Conservation (phyloP, 108 stramenopile species). For the Parietichytrium sp. region DNA sequence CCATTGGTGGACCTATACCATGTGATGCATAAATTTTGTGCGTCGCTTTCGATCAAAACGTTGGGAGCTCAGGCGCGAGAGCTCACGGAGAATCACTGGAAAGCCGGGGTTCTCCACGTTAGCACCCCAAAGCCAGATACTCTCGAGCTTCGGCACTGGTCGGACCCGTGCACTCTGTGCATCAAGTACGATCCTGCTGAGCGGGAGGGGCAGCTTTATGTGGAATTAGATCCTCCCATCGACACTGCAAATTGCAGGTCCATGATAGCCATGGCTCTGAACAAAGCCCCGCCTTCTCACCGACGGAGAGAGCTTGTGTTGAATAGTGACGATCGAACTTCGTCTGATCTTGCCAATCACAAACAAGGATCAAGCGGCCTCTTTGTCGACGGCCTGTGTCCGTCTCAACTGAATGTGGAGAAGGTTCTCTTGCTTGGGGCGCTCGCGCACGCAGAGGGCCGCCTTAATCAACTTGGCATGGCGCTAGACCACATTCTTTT, state of each 20-base stretch:
- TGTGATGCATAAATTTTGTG: conserved; percentile 18
- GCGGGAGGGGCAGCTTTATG: conserved; percentile 28
- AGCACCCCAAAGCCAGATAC: not conserved
- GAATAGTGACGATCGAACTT: not conserved
- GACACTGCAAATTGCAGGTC: not conserved
- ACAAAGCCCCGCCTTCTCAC: not conserved
- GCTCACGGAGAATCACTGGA: conserved; percentile 34
- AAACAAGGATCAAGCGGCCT: not conserved
- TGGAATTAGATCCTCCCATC: conserved; percentile 27
- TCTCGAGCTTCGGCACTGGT: conserved; percentile 11
- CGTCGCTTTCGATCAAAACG: conserved; percentile 18
- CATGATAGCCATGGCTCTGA: not conserved
- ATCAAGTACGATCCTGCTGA: not conserved
- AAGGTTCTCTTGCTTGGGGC: conserved; percentile 13
- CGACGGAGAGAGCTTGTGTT: not conserved
- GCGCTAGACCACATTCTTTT: not conserved
- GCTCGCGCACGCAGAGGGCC: conserved; percentile 24
- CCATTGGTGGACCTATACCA: not conserved
- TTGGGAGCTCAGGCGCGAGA: conserved; percentile 28
- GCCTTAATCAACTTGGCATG: conserved; percentile 1
- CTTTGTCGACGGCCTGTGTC: conserved; percentile 20
- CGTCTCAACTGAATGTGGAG: conserved; percentile 22
- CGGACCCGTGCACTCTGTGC: not conserved
- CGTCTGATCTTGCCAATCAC: not conserved
- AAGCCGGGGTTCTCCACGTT: not conserved